A percentile compares a stretch with the other conserved stretches of the same genome.
Evolutionary conservation across 768 basidiomycete species (phyloP).

Genomic region (Cantharellus anzutake): DNA sequence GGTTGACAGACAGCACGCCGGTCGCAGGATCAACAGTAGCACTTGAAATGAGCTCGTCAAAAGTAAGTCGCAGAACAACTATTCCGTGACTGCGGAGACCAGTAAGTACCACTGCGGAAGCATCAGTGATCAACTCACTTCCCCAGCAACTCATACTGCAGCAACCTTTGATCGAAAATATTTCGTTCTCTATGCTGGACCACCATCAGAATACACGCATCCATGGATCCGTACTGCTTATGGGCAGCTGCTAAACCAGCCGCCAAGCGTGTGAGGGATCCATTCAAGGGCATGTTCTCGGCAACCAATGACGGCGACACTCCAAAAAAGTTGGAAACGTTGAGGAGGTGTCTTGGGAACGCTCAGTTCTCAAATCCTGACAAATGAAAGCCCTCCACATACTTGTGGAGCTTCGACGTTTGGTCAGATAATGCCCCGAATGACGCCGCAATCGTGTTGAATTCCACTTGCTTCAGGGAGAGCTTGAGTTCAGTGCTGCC

Average conservation of each 20-base stretch:
- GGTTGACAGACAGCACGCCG: slow-evolving; percentile 16
- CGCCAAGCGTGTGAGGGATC: slow-evolving; percentile 48
- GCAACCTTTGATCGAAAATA: slow-evolving; percentile 77
- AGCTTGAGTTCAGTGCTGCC: slow-evolving; percentile 13
- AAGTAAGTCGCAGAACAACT: slow-evolving; percentile 53
- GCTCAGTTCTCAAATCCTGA: neutral
- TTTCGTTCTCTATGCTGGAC: slow-evolving; percentile 79
- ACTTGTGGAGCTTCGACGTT: slow-evolving; percentile 61
- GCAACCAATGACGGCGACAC: slow-evolving; percentile 31
- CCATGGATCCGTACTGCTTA: slow-evolving; percentile 33
- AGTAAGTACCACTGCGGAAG: neutral
- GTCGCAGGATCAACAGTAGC: slow-evolving; percentile 27
- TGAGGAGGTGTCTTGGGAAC: slow-evolving; percentile 38
- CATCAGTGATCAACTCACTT: slow-evolving; percentile 25
- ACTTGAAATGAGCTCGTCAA: slow-evolving; percentile 42
- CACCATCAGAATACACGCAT: slow-evolving; percentile 62
- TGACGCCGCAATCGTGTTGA: slow-evolving; percentile 89
- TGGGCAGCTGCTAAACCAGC: slow-evolving; percentile 68
- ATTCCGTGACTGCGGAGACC: slow-evolving; percentile 28
- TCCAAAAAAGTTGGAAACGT: slow-evolving; percentile 47
- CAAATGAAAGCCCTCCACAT: slow-evolving; percentile 7
- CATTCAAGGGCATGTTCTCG: slow-evolving; percentile 52
- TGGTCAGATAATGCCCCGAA: slow-evolving; percentile 66
- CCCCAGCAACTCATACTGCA: slow-evolving; percentile 76
- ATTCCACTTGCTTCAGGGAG: slow-evolving; percentile 90